Base-by-base conservation (phyloP, 1,284 basidiomycete genomes). In the Phellopilus nigrolimitatus region DNA sequence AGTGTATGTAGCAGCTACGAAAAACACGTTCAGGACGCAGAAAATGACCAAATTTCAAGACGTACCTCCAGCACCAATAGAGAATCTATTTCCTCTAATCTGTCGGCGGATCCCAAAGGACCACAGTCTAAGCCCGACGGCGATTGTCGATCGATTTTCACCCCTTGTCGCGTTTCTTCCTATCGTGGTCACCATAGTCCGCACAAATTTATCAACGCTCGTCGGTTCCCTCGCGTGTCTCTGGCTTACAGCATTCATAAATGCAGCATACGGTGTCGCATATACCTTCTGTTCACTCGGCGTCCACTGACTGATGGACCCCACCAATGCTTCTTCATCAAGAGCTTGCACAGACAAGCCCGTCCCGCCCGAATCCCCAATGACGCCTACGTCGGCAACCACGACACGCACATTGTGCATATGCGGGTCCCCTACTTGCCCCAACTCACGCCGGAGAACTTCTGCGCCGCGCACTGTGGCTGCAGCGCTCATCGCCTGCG, bases 11-110 rank as follows among this genome's bases (percentile, higher is more conserved):
- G 25, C 31, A 41, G 47, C 40, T 54, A 10, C 19, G 34, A 3
- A 13, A 25, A n/a, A 34, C 42, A 37, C 17, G 31, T 54, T 27
- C 25, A 45, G 38, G 12, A 57, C 31, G 1, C 21, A 12, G 27
- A 5, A 27, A 19, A 12, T 41, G 15, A 28, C 37, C 28, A n/a
- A 1, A 22, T 10, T 4, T 19, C 22, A 37, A 8, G 13, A 66
- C 75, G 60, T 59, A 88, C 85, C 85, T 65, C 87, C 87, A 48
- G 87, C 82, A 55, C 87, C 88, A 47, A 89, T 68, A 13, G 79
- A 74, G 59, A 87, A 76, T 37, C 83, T 67, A 46, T 84, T 76
- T 1, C 87, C 84, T 27, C 74, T 72, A 25, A 83, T 58, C 72
- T 78, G 79, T 56, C 72, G 76, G 57, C 65, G 64, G 15, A 78